phyloP scores from a whole-genome alignment of 2,329 filamentous ascomycete species.

The Metarhizium robertsii region DNA sequence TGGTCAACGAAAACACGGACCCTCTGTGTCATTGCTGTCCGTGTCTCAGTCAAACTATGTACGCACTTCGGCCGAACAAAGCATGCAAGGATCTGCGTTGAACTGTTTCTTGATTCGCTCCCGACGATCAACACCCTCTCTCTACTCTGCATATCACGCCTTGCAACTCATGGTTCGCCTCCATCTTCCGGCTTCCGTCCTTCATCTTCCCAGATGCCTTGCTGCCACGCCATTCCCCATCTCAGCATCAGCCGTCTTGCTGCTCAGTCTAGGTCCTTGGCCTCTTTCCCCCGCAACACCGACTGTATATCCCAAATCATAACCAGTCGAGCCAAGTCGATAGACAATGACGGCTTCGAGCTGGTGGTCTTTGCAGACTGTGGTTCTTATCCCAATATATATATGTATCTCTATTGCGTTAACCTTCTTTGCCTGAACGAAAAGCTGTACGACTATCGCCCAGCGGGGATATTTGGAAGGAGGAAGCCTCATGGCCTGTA shows the following conservation, averaged over 20 bases:
- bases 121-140: neutral
- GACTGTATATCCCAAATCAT: neutral
- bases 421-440: neutral
- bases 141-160: neutral
- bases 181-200: neutral
- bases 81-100: neutral
- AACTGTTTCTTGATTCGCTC: too few species aligned
- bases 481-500: neutral
- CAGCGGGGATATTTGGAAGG: neutral
- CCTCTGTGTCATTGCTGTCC: too few species aligned
- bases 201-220: neutral
- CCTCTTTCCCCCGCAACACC: neutral
- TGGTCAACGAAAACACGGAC: too few species aligned
- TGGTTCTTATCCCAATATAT: neutral
- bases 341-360: neutral
- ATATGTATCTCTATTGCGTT: neutral
- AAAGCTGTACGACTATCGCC: neutral
- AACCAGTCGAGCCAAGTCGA: neutral
- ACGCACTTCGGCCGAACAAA: neutral
- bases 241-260: too few species aligned
- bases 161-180: neutral
- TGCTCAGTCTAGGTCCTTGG: neutral
- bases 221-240: neutral
- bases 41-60: neutral
- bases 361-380: conserved; percentile 1